Percentiles rank a stretch among this genome's conserved stretches.
These are phyloP conservation scores for Tricholoma hemisulphureum DNA, from an alignment of 768 basidiomycete genomes.

Conservation along the genomic window DNA sequence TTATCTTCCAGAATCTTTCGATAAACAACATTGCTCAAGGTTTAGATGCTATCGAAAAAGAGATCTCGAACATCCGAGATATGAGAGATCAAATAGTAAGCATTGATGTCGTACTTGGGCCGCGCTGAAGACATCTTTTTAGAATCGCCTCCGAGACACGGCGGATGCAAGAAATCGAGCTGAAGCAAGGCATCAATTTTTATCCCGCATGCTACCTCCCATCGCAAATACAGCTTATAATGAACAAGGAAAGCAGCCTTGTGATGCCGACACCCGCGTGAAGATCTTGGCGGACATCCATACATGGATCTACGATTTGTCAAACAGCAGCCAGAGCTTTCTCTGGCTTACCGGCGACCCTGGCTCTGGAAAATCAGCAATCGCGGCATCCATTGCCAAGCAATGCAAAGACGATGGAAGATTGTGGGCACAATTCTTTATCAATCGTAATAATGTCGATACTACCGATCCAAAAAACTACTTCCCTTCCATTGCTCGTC, in stretches of 20 bases:
- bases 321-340: constrained; percentile 5
- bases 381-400: constrained; percentile 14
- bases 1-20: constrained; percentile 8
- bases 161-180: constrained; percentile 1
- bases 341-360: constrained; percentile 20
- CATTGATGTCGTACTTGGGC: too few relatives aligned
- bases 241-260: constrained; percentile 15
- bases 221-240: constrained; percentile 10
- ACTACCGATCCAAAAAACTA: constrained; percentile 14
- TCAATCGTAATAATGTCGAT: constrained; percentile 13
- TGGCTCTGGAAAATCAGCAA: constrained; percentile 15
- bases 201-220: constrained; percentile 4
- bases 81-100: neutral
- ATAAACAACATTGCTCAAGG: constrained; percentile 8
- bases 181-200: constrained; percentile 9
- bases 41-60: constrained; percentile 7
- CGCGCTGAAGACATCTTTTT: too few relatives aligned
- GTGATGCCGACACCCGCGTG: constrained; percentile 11
- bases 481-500: constrained; percentile 18
- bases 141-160: constrained; percentile 3
- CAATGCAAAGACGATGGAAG: constrained; percentile 5
- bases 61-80: neutral
- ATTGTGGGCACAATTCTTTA: constrained; percentile 16
- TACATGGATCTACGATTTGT: constrained; percentile 10
- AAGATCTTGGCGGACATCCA: constrained; percentile 10